A percentile compares a stretch with the other conserved stretches of the same genome.
phyloP scores from a whole-genome alignment of 2,329 filamentous ascomycete genomes.

The Cladosporium austrohemisphaericum region DNA sequence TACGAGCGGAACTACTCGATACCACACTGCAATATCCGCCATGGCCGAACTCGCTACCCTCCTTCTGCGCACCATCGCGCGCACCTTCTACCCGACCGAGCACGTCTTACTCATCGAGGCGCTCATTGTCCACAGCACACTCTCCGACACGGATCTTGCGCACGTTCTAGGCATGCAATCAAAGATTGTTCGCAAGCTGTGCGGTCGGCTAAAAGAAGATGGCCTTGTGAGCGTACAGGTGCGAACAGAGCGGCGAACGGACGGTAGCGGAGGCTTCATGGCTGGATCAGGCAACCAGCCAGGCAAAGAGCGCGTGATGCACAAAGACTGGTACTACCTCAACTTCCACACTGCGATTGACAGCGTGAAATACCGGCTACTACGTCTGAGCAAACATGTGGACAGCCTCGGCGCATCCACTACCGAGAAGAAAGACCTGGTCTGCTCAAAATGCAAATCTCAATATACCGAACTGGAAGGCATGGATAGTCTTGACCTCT shows the following conservation, averaged over 20 bases:
- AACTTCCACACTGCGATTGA: conserved; percentile 93
- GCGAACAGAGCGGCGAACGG: conserved; percentile 33
- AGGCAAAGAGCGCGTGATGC: conserved; percentile 33
- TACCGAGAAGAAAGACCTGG: conserved; percentile 83
- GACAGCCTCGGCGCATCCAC: conserved; percentile 77
- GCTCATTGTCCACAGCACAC: conserved; percentile 65
- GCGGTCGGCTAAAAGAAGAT: conserved; percentile 79
- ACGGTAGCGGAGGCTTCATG: conserved; percentile 27
- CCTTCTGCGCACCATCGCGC: conserved; percentile 79
- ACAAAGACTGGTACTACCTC: conserved; percentile 91
- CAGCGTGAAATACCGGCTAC: conserved; percentile 91
- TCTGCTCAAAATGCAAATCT: conserved; percentile 73
- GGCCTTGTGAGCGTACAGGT: conserved; percentile 76
- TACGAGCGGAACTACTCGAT: too few relatives aligned
- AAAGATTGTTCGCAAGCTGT: conserved; percentile 87
- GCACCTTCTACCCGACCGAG: conserved; percentile 81
- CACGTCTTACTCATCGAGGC: conserved; percentile 81
- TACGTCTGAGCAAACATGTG: conserved; percentile 81
- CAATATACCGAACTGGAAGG: conserved; percentile 91
- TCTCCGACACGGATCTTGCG: conserved; percentile 84
- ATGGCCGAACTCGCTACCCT: conserved; percentile 64
- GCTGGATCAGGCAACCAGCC: conserved; percentile 19
- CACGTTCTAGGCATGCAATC: conserved; percentile 83
- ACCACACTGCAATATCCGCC: conserved; percentile 19
- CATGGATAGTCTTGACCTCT: conserved; percentile 66